Evolutionary conservation across 2,329 filamentous ascomycete species (phyloP), one percentile per base, ranked within the genome.

Genomic region (Alternaria triticina): DNA sequence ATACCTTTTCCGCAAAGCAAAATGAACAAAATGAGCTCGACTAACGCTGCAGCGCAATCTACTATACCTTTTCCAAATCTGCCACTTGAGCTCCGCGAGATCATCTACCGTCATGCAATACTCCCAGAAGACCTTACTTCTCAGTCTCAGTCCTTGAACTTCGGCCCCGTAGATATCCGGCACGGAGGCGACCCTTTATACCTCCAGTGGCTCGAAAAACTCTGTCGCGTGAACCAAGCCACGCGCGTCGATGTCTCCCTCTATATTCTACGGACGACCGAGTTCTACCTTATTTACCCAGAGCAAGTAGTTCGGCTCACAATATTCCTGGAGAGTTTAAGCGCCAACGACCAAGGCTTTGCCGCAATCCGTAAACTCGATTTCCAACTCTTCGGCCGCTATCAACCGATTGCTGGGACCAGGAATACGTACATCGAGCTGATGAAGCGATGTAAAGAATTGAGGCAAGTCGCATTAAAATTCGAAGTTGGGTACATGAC

Each of bases 211-310:
- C 60, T 66, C 15, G 44, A 55, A 23, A 27, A 36, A 4, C 45
- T 66, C 6, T 64, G 54, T 30, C 57, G 45, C 44, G 49, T 61
- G 27, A 59, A 64, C 44, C 44, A 66, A 56, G 57, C 59, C 13
- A 59, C 57, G 4, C 61, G 64, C 11, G 23, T 61, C 45, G 61
- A 64, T 10, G 61, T 61, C 9, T 40, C 61, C 3, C 54, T 63
- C 6, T 46, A 33, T 13, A 55, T 59, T 8, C 57, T 62, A 22
- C 55, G 59, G 3, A 55, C 25, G 8, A 44, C 59, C 6, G 49
- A 52, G 15, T 58, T 64, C 15, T 25, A 17, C 5, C 13, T 64
- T 13, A 28, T 59, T 12, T 61, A 64, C 20, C 50, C 45, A 5
- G 54, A 47, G 12, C 49, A 61, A 22, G 15, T n/a, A 12, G 10